These are phyloP conservation scores for Entomortierella beljakovae DNA, from an alignment of 192 early-diverging fungal genomes.

Conservation along the genomic window DNA sequence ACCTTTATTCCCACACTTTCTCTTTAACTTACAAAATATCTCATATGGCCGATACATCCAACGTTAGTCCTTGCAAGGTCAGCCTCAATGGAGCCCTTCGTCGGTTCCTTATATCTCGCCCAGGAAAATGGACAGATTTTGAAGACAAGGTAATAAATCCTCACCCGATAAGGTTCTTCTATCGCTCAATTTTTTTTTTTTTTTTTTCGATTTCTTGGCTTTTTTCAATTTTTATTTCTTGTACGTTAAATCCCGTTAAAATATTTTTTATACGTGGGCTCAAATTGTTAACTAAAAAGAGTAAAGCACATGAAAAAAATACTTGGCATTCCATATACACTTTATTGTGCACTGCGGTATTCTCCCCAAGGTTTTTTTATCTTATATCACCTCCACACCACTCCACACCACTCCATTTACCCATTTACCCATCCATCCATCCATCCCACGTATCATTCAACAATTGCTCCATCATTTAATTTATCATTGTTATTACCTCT, in stretches of 20 bases:
- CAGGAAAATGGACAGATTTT: constrained; percentile 45
- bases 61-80: constrained; percentile 51
- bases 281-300: no score
- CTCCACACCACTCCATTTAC: no score
- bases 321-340: no score
- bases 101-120: constrained; percentile 45
- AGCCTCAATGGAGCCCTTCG: constrained; percentile 42
- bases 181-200: background rate
- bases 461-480: no score
- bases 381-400: constrained; percentile 9
- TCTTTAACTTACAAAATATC: background rate
- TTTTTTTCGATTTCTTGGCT: constrained; percentile 15
- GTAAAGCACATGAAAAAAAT: no score
- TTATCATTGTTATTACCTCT: no score
- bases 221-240: background rate
- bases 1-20: background rate
- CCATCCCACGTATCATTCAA: background rate
- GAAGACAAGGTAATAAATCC: constrained; percentile 39
- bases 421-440: background rate
- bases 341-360: no score
- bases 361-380: background rate
- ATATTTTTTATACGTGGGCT: no score
- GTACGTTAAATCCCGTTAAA: no score
- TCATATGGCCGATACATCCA: constrained; percentile 24
- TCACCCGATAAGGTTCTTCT: background rate